These are phyloP conservation scores for Lactarius hatsudake DNA, from an alignment of 768 basidiomycete species.

Conservation along the genomic window DNA sequence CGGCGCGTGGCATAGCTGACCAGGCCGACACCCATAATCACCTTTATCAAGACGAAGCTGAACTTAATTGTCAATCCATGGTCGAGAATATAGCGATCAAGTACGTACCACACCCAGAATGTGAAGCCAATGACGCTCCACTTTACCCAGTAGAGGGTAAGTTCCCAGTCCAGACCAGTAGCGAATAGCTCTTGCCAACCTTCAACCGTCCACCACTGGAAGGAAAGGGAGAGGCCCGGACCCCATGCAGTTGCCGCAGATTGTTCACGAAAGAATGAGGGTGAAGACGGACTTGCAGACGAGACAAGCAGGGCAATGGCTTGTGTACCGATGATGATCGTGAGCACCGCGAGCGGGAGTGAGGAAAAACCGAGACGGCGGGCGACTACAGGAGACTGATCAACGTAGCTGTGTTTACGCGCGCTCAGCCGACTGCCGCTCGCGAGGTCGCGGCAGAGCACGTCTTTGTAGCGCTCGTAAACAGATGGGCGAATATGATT, in stretches of 20 bases:
- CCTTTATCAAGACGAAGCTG: constrained; percentile 82
- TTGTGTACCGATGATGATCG: constrained; percentile 72
- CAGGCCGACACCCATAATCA: constrained; percentile 88
- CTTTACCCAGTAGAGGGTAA: constrained; percentile 51
- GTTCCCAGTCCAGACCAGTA: constrained; percentile 44
- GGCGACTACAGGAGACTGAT: constrained; percentile 93
- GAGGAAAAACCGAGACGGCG: constrained; percentile 92
- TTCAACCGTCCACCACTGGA: constrained; percentile 40
- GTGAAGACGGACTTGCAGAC: constrained; percentile 22
- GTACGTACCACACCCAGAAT: constrained; percentile 80
- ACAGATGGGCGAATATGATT: constrained; percentile 96
- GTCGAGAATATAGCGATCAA: not conserved
- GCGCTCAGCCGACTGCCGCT: constrained; percentile 67
- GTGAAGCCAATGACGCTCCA: constrained; percentile 63
- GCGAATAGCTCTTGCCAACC: constrained; percentile 26
- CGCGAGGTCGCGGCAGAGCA: constrained; percentile 89
- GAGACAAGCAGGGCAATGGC: constrained; percentile 61
- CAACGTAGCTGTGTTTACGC: constrained; percentile 88
- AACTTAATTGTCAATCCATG: not conserved
- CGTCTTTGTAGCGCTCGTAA: constrained; percentile 93
- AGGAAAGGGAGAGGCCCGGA: constrained; percentile 37
- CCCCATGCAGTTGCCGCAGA: constrained; percentile 34
- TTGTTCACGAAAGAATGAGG: constrained; percentile 14
- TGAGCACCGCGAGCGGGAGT: constrained; percentile 84
- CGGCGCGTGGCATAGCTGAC: constrained; percentile 79